Percentiles rank a stretch among this genome's conserved stretches.
Conservation (phyloP, 2,329 filamentous ascomycete genomes). For the Sporothrix luriei region DNA sequence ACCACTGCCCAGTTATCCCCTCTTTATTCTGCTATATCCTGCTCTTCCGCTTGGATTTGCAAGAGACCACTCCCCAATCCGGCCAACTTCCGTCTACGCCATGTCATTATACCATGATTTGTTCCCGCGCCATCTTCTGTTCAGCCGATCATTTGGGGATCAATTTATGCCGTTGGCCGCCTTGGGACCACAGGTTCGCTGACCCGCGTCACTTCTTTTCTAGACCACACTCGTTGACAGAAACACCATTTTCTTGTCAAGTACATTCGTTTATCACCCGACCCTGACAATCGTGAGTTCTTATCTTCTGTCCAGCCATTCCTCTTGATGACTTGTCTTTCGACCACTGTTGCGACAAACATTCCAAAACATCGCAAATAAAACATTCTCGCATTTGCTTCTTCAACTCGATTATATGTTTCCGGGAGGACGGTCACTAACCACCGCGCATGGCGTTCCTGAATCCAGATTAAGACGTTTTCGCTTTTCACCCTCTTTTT, state of each 20-base stretch:
- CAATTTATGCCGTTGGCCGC: slow-evolving; percentile 39
- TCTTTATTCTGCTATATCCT: slow-evolving; percentile 1
- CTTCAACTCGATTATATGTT: neutral
- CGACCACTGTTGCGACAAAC: neutral
- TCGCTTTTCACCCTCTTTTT: slow-evolving; percentile 20
- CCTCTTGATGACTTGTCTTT: neutral
- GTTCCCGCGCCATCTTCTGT: slow-evolving; percentile 23
- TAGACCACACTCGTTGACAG: slow-evolving; percentile 55
- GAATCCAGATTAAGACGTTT: slow-evolving; percentile 19
- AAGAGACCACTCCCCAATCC: slow-evolving; percentile 23
- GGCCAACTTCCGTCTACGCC: slow-evolving; percentile 24
- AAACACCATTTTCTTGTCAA: slow-evolving; percentile 52
- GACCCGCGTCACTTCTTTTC: slow-evolving; percentile 31
- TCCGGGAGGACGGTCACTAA: neutral
- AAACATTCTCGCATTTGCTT: neutral
- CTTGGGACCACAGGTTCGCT: slow-evolving; percentile 34
- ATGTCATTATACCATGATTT: slow-evolving; percentile 20
- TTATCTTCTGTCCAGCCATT: slow-evolving; percentile 1
- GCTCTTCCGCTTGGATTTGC: slow-evolving; percentile 6
- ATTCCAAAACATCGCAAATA: neutral
- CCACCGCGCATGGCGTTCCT: slow-evolving; percentile 21
- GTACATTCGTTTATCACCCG: slow-evolving; percentile 58
- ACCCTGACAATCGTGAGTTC: slow-evolving; percentile 53
- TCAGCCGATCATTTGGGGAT: slow-evolving; percentile 41
- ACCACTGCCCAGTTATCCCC: slow-evolving; percentile 23